Evolutionary conservation across 306 rosid genomes (phyloP), one percentile per base, ranked within the genome.

Genomic region (Trichosanthes truncata): DNA sequence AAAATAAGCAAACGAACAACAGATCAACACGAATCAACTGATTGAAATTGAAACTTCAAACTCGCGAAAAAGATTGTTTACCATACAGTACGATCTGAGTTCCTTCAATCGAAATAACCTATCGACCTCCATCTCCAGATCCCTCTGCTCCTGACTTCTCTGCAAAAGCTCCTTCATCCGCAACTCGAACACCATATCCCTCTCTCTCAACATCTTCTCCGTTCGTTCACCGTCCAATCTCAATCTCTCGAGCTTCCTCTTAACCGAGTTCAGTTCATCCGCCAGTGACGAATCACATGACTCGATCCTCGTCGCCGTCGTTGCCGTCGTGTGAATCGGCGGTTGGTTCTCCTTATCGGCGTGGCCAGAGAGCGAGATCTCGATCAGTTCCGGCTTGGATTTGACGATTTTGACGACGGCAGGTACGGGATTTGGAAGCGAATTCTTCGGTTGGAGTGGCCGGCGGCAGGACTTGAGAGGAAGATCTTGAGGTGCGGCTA

Each of bases 41-140:
- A 81, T 45, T 43, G 4, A 46, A 46, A 51, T 14, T 7, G 17
- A 56, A 82, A 80, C 8, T 41, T 45, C 8, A 76, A 25, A 68
- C 25, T 7, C 5, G 1, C 20, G 14, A 45, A 84, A 5, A 20
- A 71, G 29, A 9, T 15, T 51, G 79, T 84, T 73, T 31, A 94
- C 99, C 89, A 87, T 82, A 75, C 91, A 84, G 52, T 86, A 89
- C 79, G 83, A 81, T 46, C 86, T 89, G 83, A 93, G 96, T 79
- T 95, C 93, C 80, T 90, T 95, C 82, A 95, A 83, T 21, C 99
- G 80, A 86, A 87, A 95, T 82, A 95, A 56, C 41, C 93, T 60
- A 77, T 95, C 97, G n/a, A 95, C 93, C 81, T 95, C 92, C 69
- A 90, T 91, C 77, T 95, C 99, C 14, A 92, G 81, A 38, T 79